Evolutionary conservation across 2,329 filamentous ascomycete genomes (phyloP), one percentile per base, ranked within the genome.

Genomic region (Xylariaceae sp.): DNA sequence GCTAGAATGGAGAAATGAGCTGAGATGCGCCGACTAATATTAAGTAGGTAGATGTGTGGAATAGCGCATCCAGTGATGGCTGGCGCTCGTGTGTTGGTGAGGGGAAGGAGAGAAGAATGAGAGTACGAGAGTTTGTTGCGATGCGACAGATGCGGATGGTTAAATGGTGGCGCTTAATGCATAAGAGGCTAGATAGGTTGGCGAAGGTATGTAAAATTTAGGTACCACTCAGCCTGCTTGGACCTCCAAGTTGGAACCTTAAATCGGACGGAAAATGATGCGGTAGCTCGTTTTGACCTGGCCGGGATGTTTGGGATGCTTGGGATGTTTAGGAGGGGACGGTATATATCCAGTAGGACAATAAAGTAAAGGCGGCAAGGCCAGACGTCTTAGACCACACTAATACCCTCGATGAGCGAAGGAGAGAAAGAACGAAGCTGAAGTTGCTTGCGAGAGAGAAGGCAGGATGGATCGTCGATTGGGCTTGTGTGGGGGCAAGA

Each of bases 101-200:
- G 39, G 42, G 40, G 40, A 47, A 50, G 50, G 54, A 46, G 52
- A 48, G 44, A 37, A 39, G 36, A 43, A 43, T 24, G 46, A 36
- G 44, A 39, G 39, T 37, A 48, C 27, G 35, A 37, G 16, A 40
- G n/a, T n/a, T n/a, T 2, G 54, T 41, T 58, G 50, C 51, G 48
- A 58, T 52, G 55, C 57, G 57, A 60, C 57, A 47, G 48, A 46
- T n/a, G 55, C 44, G 36, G 47, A 51, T 53, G 57, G 51, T 55
- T 55, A 58, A 53, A 59, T 57, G 54, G 47, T 43, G 44, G 57
- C 40, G 52, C 52, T 50, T 39, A 21, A 54, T 50, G 55, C 36
- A 50, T 30, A 33, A 13, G 47, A 43, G 43, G 29, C 43, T 40
- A 23, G 11, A 40, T 24, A 40, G 35, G 9, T 18, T 23, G 45